phyloP scores from a whole-genome alignment of 2,329 filamentous ascomycete genomes.

The Cladorrhinum sp. region DNA sequence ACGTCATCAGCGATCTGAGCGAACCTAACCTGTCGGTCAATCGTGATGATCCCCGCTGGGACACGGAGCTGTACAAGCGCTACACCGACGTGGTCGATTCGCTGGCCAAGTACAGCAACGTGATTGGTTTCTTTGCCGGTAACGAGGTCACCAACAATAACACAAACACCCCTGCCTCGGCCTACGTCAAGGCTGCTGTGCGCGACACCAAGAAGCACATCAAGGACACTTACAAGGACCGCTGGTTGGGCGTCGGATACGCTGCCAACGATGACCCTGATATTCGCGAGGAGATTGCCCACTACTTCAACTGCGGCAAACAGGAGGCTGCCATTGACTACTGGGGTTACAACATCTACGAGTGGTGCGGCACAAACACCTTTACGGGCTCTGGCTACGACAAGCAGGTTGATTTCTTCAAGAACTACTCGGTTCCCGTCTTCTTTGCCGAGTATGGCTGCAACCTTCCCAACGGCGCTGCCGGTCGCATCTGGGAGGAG shows the following conservation, averaged over 20 bases:
- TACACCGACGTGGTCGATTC: conserved; percentile 83
- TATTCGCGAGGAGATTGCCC: conserved; percentile 76
- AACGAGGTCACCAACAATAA: conserved; percentile 92
- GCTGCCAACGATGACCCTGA: conserved; percentile 88
- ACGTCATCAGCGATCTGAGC: conserved; percentile 87
- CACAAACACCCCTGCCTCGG: conserved; percentile 86
- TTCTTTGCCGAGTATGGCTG: conserved; percentile 99
- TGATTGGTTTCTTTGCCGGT: conserved; percentile 95
- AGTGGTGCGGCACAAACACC: conserved; percentile 88
- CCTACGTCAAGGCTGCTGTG: conserved; percentile 96
- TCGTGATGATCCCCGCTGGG: conserved; percentile 75
- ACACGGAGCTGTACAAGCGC: conserved; percentile 70
- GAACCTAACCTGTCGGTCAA: conserved; percentile 82
- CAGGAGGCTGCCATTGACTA: conserved; percentile 74
- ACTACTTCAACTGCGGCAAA: conserved; percentile 92
- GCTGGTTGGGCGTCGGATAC: conserved; percentile 85
- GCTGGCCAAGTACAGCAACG: conserved; percentile 80
- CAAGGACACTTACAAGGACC: conserved; percentile 66
- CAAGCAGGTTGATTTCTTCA: conserved; percentile 80
- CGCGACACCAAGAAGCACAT: conserved; percentile 96
- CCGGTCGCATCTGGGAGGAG: conserved; percentile 78
- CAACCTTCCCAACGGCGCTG: conserved; percentile 61
- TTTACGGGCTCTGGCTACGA: conserved; percentile 77
- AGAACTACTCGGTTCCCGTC: conserved; percentile 83
- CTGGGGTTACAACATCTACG: conserved; percentile 99